These are phyloP conservation scores for Aaosphaeria pasadenensis DNA, from an alignment of 2,329 filamentous ascomycete genomes.

Conservation along the genomic window DNA sequence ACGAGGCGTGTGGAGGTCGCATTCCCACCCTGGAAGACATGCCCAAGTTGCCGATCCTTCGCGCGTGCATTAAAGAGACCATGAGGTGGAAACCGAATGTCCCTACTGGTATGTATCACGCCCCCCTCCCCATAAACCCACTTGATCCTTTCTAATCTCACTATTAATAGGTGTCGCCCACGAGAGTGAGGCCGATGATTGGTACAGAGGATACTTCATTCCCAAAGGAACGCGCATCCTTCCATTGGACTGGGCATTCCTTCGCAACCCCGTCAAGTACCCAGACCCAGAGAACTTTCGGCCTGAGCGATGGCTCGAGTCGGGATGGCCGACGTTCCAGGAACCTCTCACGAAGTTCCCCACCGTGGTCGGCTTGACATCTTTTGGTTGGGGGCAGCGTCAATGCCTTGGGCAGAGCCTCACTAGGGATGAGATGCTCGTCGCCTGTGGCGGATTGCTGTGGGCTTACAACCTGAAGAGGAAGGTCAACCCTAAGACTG, in stretches of 20 bases:
- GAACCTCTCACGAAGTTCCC: conserved; percentile 63
- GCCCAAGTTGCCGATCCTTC: conserved; percentile 42
- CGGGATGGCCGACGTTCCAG: conserved; percentile 63
- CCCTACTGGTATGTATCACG: conserved; percentile 31
- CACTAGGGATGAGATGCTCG: conserved; percentile 55
- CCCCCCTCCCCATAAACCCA: conserved; percentile 1
- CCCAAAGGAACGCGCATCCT: conserved; percentile 45
- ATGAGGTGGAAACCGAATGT: conserved; percentile 49
- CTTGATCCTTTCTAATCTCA: background rate
- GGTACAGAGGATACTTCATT: conserved; percentile 49
- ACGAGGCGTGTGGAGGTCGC: conserved; percentile 21
- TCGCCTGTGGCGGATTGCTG: conserved; percentile 50
- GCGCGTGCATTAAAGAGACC: conserved; percentile 47
- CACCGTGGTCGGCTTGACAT: conserved; percentile 62
- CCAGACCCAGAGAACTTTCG: conserved; percentile 62
- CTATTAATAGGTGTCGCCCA: conserved; percentile 45
- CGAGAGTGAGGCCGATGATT: conserved; percentile 51
- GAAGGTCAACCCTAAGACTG: conserved; percentile 46
- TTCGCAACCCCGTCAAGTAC: conserved; percentile 54
- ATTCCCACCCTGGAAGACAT: conserved; percentile 35
- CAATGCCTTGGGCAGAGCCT: conserved; percentile 62
- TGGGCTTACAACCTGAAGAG: conserved; percentile 48
- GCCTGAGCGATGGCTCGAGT: conserved; percentile 62
- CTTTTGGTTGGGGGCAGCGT: conserved; percentile 63
- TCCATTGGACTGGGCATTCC: conserved; percentile 35